Percentiles rank a stretch among this genome's conserved stretches.
Conservation (phyloP, 164 flowering plant genomes). For the Aristolochia contorta region DNA sequence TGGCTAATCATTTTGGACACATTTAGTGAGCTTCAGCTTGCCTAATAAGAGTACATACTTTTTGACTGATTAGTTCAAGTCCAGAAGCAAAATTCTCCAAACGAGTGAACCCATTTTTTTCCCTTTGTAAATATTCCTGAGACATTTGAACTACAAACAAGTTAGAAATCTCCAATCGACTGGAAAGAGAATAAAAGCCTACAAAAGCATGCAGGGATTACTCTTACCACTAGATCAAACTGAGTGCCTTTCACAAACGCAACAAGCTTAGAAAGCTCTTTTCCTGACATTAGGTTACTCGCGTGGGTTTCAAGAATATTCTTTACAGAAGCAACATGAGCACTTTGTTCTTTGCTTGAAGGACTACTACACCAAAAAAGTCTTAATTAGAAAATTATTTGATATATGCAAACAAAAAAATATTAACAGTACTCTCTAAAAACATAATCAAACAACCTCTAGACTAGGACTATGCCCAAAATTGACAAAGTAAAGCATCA, state of each 20-base stretch:
- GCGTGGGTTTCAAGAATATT: conserved; percentile 96
- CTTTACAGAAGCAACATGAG: conserved; percentile 85
- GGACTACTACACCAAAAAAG: conserved; percentile 24
- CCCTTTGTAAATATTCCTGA: conserved; percentile 94
- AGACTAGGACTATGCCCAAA: too few species aligned
- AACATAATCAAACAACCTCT: background rate
- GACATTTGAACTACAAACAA: conserved; percentile 12
- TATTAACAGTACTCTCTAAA: background rate
- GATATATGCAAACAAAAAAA: background rate
- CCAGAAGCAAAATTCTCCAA: conserved; percentile 95
- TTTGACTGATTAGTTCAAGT: conserved; percentile 82
- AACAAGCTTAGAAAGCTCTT: conserved; percentile 94
- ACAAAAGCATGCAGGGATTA: conserved; percentile 2
- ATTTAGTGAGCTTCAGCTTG: background rate
- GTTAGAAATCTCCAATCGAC: background rate
- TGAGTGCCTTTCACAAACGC: conserved; percentile 99
- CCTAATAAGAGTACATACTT: conserved; percentile 34
- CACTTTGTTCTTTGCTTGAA: conserved; percentile 77
- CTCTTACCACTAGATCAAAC: conserved; percentile 87
- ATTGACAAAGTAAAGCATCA: background rate
- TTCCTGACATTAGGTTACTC: conserved; percentile 90
- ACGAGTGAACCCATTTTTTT: conserved; percentile 76
- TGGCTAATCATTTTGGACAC: background rate
- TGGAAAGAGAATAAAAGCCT: background rate
- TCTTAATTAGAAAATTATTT: too few species aligned